phyloP scores from a whole-genome alignment of 1,284 basidiomycete species.

The Ustilago vetiveriae region DNA sequence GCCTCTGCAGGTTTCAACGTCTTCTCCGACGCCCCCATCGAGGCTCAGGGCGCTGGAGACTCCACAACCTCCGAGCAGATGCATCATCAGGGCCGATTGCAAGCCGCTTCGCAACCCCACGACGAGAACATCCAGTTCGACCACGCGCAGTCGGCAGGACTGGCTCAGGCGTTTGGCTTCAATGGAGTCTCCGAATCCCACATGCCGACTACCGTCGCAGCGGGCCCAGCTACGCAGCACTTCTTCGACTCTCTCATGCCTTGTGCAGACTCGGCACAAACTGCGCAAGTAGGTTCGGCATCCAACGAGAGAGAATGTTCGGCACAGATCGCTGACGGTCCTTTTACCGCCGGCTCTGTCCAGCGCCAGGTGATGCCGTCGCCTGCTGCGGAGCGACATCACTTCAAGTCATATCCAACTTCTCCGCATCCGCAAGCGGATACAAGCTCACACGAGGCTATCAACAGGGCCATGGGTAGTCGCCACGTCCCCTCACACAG shows the following conservation, averaged over 20 bases:
- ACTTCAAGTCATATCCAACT: constrained; percentile 29
- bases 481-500: constrained; percentile 31
- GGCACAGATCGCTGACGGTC: background rate
- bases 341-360: background rate
- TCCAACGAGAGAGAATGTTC: background rate
- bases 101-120: background rate
- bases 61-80: background rate
- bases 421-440: constrained; percentile 25
- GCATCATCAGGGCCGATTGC: constrained; percentile 5
- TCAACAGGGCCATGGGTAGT: constrained; percentile 2
- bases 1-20: constrained; percentile 1
- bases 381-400: constrained; percentile 5
- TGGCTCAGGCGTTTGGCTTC: constrained; percentile 14
- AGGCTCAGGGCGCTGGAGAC: background rate
- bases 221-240: background rate
- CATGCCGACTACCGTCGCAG: background rate
- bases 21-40: constrained; percentile 1
- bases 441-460: background rate
- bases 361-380: constrained; percentile 13
- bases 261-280: constrained; percentile 8
- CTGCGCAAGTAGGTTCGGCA: background rate
- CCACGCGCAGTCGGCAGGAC: constrained; percentile 4
- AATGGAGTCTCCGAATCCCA: constrained; percentile 6
- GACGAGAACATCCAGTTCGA: background rate
- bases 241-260: constrained; percentile 1